Conservation (phyloP, 495 filamentous ascomycete genomes). For the Trichocladium uniseriatum region DNA sequence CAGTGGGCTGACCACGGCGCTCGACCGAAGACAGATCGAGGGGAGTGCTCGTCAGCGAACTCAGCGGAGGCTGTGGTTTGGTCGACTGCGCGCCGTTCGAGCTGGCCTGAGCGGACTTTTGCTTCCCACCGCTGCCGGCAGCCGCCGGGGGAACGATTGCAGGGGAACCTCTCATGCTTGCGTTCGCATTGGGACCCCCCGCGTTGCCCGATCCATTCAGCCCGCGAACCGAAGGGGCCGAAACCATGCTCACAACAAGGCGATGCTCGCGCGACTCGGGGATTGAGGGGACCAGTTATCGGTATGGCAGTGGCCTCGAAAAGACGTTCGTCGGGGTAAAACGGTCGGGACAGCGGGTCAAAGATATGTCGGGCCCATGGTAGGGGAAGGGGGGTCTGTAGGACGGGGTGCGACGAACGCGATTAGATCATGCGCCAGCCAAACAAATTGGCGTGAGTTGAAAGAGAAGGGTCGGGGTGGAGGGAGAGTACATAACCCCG, state of each 20-base stretch:
- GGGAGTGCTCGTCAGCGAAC: constrained; percentile 45
- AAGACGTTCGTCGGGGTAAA: neutral
- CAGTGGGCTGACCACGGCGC: constrained; percentile 68
- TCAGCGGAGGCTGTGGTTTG: constrained; percentile 40
- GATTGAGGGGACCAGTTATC: neutral
- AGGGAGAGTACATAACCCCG: neutral
- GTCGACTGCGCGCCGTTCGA: constrained; percentile 46
- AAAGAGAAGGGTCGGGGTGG: neutral
- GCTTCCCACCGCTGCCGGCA: constrained; percentile 31
- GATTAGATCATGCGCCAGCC: constrained; percentile 6
- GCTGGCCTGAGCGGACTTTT: constrained; percentile 36
- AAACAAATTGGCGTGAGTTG: neutral
- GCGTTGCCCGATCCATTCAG: constrained; percentile 25
- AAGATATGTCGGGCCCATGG: constrained; percentile 6
- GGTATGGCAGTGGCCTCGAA: neutral
- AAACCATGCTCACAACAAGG: constrained; percentile 29
- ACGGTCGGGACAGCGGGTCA: constrained; percentile 8
- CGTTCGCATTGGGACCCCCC: constrained; percentile 27
- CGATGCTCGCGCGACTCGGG: neutral
- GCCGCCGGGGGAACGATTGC: constrained; percentile 27
- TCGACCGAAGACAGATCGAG: constrained; percentile 88
- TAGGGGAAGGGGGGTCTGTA: neutral
- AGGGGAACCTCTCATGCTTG: constrained; percentile 41
- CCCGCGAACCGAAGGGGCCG: constrained; percentile 30
- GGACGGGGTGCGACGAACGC: neutral